Percentiles rank a stretch among this genome's conserved stretches.
These are phyloP conservation scores for Spathaspora girioi DNA, from an alignment of 805 yeast species.

Conservation along the genomic window DNA sequence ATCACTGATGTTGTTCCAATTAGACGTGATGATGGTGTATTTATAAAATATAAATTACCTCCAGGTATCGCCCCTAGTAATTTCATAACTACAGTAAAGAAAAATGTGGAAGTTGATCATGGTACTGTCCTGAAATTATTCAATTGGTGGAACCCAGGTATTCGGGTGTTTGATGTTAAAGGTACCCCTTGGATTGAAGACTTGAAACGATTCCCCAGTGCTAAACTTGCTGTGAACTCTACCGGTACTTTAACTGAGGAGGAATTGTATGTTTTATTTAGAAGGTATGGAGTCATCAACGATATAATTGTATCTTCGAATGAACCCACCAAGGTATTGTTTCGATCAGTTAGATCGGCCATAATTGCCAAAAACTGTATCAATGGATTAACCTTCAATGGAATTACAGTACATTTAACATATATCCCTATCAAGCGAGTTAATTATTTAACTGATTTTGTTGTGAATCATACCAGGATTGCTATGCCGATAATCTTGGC, in stretches of 20 bases:
- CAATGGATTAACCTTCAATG: conserved; percentile 63
- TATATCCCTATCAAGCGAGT: conserved; percentile 57
- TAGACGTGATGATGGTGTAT: conserved; percentile 88
- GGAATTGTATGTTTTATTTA: conserved; percentile 70
- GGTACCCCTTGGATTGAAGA: conserved; percentile 98
- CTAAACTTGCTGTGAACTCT: conserved; percentile 58
- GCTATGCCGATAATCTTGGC: conserved; percentile 80
- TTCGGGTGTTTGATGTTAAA: conserved; percentile 63
- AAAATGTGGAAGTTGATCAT: conserved; percentile 31
- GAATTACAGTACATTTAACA: conserved; percentile 64
- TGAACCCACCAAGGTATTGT: conserved; percentile 47
- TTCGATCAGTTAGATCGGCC: conserved; percentile 59
- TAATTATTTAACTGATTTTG: conserved; percentile 52
- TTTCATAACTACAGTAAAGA: conserved; percentile 49
- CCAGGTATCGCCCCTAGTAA: conserved; percentile 45
- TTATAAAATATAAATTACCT: conserved; percentile 72
- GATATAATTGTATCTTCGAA: conserved; percentile 52
- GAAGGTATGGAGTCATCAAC: conserved; percentile 81
- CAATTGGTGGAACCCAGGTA: conserved; percentile 29
- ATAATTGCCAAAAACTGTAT: conserved; percentile 87
- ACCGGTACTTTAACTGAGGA: conserved; percentile 75
- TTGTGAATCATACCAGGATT: conserved; percentile 75
- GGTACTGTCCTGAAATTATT: conserved; percentile 10
- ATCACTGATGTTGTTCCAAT: conserved; percentile 66
- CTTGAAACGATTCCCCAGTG: conserved; percentile 70